Percentiles rank a stretch among this genome's conserved stretches.
Evolutionary conservation across 768 basidiomycete species (phyloP).

Genomic region (Trametes meyenii): DNA sequence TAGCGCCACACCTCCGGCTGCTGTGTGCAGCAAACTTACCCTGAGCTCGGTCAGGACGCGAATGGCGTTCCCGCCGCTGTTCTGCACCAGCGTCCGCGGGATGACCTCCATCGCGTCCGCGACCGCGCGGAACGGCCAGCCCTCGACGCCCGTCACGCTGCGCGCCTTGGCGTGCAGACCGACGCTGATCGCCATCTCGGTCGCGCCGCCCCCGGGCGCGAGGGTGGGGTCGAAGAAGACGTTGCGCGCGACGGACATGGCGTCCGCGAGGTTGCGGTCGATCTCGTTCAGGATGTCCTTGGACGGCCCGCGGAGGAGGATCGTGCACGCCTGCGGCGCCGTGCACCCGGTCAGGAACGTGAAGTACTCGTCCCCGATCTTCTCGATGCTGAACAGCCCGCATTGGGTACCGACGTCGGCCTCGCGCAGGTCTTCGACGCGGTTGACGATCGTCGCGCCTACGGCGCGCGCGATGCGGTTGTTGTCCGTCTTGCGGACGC

Average conservation of each 20-base stretch:
- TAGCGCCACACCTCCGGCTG: neutral
- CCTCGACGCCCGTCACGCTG: conserved; percentile 83
- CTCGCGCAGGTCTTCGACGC: conserved; percentile 92
- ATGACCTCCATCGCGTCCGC: conserved; percentile 98
- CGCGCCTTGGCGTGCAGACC: conserved; percentile 81
- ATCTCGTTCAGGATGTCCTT: conserved; percentile 99
- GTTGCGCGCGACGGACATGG: conserved; percentile 96
- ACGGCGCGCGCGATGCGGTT: conserved; percentile 96
- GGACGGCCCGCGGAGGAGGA: conserved; percentile 95
- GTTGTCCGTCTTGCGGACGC: conserved; percentile 99
- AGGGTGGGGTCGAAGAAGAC: conserved; percentile 94
- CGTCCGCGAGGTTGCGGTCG: conserved; percentile 96
- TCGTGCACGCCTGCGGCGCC: conserved; percentile 94
- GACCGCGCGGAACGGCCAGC: conserved; percentile 89
- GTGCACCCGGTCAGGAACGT: conserved; percentile 93
- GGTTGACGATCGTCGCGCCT: conserved; percentile 96
- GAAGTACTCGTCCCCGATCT: conserved; percentile 99
- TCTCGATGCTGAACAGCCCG: conserved; percentile 95
- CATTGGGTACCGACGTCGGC: conserved; percentile 90
- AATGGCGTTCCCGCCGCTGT: conserved; percentile 94
- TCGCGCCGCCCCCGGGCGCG: conserved; percentile 96
- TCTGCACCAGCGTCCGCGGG: conserved; percentile 92
- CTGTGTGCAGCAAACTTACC: conserved; percentile 47
- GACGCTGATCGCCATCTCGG: conserved; percentile 96
- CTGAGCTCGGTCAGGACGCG: conserved; percentile 90